A percentile compares a stretch with the other conserved stretches of the same genome.
Conservation (phyloP, 2,329 filamentous ascomycete species). For the Phoma sp. region DNA sequence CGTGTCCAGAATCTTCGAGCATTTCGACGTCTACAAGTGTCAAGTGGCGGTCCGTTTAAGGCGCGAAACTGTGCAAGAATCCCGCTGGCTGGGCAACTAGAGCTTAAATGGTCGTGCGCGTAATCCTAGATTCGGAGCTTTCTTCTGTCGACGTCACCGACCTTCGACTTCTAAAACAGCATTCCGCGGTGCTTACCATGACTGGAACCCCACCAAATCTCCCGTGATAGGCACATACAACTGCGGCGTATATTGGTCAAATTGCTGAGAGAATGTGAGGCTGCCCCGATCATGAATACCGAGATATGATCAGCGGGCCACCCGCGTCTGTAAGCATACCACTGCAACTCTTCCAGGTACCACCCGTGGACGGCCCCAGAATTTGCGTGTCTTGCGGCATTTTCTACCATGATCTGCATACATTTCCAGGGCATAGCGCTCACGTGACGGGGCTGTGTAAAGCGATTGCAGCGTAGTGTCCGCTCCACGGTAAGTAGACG, state of each 20-base stretch:
- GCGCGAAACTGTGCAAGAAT: conserved; percentile 3
- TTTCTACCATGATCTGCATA: conserved; percentile 17
- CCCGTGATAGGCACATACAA: not conserved
- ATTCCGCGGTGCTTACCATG: not conserved
- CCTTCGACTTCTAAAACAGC: not conserved
- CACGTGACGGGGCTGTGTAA: conserved; percentile 23
- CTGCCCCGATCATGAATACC: not conserved
- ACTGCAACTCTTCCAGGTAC: conserved; percentile 4
- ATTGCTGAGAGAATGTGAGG: not conserved
- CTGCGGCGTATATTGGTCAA: not conserved
- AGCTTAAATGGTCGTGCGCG: too few relatives aligned
- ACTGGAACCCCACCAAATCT: not conserved
- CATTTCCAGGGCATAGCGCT: conserved; percentile 14
- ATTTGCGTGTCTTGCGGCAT: conserved; percentile 15
- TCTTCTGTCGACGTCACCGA: conserved; percentile 11
- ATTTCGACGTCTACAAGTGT: not conserved
- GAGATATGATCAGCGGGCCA: conserved; percentile 7
- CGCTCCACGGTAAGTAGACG: conserved; percentile 14
- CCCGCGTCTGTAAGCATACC: not conserved
- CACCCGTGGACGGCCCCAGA: conserved; percentile 11
- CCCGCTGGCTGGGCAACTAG: not conserved
- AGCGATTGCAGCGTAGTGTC: conserved; percentile 15
- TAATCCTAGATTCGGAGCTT: not conserved
- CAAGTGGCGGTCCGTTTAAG: not conserved
- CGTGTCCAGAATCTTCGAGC: too few relatives aligned